Evolutionary conservation across 2,329 filamentous ascomycete species (phyloP).

Genomic region (Fusarium sarcochroum): DNA sequence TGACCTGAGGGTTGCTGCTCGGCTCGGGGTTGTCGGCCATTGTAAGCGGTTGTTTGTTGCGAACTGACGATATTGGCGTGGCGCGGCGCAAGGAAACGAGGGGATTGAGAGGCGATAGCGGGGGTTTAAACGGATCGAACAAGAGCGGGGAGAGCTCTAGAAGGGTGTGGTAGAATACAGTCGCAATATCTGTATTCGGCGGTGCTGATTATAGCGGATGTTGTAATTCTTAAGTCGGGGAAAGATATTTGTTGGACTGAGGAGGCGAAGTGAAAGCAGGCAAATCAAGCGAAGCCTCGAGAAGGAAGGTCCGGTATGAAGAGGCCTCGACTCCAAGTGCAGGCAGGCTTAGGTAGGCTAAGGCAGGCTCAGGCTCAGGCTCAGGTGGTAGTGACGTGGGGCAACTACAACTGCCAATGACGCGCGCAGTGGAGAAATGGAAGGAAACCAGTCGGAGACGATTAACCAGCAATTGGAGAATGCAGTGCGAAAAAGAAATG

Average conservation of each 20-base stretch:
- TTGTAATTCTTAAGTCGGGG: neutral
- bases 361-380: conserved; percentile 6
- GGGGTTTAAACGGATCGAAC: conserved; percentile 4
- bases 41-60: conserved; percentile 35
- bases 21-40: conserved; percentile 77
- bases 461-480: conserved; percentile 16
- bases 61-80: conserved; percentile 25
- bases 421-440: conserved; percentile 25
- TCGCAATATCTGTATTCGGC: neutral
- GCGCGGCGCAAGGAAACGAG: conserved; percentile 36
- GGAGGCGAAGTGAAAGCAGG: conserved; percentile 29
- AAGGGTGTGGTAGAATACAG: neutral
- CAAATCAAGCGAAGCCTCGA: conserved; percentile 16
- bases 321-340: too few species aligned
- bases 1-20: conserved; percentile 80
- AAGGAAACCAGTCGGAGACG: conserved; percentile 3
- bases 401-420: conserved; percentile 41
- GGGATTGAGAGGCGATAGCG: conserved; percentile 31
- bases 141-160: conserved; percentile 24
- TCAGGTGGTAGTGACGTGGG: conserved; percentile 39
- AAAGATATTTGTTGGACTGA: neutral
- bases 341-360: too few species aligned
- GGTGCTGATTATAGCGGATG: neutral
- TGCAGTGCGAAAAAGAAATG: neutral
- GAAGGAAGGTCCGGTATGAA: conserved; percentile 7